Evolutionary conservation across 2,329 filamentous ascomycete genomes (phyloP).

Genomic region (Fusarium keratoplasticum): DNA sequence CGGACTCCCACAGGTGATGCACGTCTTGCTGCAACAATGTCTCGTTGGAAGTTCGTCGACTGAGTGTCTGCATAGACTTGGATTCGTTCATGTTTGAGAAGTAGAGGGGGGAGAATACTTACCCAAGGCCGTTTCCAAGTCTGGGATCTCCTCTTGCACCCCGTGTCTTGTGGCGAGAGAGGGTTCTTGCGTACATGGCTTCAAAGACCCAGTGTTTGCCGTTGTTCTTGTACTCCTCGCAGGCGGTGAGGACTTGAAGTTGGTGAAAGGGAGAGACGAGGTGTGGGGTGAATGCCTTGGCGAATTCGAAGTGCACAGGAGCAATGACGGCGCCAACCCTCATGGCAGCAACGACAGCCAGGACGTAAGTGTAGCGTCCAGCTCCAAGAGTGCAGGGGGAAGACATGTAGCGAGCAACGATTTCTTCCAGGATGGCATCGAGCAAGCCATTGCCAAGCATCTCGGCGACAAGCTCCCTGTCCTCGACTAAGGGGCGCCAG

Average conservation of each 20-base stretch:
- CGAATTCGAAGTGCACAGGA: not conserved
- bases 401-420: not conserved
- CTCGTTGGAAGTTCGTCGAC: not conserved
- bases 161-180: not conserved
- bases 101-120: not conserved
- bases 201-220: constrained; percentile 5
- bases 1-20: not conserved
- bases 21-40: not conserved
- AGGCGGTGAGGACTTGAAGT: constrained; percentile 1
- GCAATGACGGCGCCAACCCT: not conserved
- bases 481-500: not conserved
- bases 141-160: not conserved
- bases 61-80: not conserved
- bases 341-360: not conserved
- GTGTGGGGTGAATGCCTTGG: not conserved
- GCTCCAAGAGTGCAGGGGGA: not conserved
- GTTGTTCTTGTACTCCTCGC: constrained; percentile 10
- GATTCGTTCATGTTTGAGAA: not conserved
- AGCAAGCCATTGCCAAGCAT: not conserved
- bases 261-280: constrained; percentile 4
- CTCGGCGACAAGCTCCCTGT: not conserved
- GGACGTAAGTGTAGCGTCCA: not conserved
- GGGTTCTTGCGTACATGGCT: not conserved
- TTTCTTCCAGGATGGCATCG: not conserved
- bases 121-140: constrained; percentile 4